A percentile compares a stretch with the other conserved stretches of the same genome.
phyloP scores from a whole-genome alignment of 139 green algal genomes.

The Monoraphidium neglectum region DNA sequence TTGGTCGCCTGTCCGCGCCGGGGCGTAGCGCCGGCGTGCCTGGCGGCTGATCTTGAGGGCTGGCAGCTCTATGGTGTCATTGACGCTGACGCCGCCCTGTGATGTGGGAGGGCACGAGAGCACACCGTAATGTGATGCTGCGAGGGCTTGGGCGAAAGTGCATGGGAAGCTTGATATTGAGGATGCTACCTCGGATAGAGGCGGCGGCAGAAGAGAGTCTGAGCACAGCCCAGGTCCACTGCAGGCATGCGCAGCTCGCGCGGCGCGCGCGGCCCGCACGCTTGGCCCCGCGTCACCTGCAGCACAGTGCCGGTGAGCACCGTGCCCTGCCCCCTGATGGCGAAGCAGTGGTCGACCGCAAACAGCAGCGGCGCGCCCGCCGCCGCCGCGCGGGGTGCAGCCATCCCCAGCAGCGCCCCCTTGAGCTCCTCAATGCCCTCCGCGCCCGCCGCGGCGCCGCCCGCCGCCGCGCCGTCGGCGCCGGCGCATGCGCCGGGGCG shows the following conservation, averaged over 20 bases:
- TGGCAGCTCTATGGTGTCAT: constrained; percentile 85
- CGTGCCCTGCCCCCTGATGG: constrained; percentile 90
- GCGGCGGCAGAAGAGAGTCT: neutral
- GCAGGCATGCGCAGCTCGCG: too few species aligned
- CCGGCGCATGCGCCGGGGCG: neutral
- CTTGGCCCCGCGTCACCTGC: constrained; percentile 33
- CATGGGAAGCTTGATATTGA: too few species aligned
- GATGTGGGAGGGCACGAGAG: neutral
- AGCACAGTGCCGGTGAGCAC: constrained; percentile 90
- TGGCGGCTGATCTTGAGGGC: constrained; percentile 51
- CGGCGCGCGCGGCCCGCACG: too few species aligned
- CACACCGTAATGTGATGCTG: neutral
- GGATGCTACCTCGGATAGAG: neutral
- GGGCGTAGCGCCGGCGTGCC: neutral
- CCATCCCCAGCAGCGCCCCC: neutral
- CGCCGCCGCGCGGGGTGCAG: neutral
- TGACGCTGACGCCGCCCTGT: constrained; percentile 61
- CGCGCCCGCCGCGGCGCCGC: too few species aligned
- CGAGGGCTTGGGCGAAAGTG: too few species aligned
- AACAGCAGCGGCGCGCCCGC: constrained; percentile 75
- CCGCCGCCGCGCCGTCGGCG: too few species aligned
- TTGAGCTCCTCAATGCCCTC: too few species aligned
- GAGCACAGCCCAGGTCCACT: neutral
- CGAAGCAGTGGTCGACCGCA: constrained; percentile 96
- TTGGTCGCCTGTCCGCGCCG: too few species aligned